Base-by-base conservation (phyloP, 2,329 filamentous ascomycete species). In the Fusarium sp. region DNA sequence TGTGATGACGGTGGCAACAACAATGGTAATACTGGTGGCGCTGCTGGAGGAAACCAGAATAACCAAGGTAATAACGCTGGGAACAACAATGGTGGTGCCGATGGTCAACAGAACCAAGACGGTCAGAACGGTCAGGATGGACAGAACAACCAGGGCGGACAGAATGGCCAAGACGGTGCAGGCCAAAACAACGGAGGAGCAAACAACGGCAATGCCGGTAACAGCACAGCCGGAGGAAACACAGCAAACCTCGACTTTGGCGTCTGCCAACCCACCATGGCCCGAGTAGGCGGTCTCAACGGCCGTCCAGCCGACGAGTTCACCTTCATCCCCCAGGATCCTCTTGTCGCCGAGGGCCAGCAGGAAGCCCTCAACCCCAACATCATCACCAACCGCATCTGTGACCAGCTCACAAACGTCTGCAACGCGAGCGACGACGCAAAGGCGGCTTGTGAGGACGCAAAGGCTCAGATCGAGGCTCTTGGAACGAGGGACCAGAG, bases 341-440 rank as follows among this genome's bases (percentile, higher is more conserved):
- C 85, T 8, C 76, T 84, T 15, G 83, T 89, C 55, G 83, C 85
- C 63, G 78, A 85, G 71, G 73, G 73, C 56, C 88, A 91, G 75
- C 76, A 86, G 69, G 88, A 90, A 72, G 87, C 88, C 8, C 79
- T 90, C 41, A 90, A 91, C 83, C 88, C 88, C 53, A 85, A 85
- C 78, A 91, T 91, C 80, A 91, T 91, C 79, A 89, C 87, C 73
- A 90, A 89, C 81, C 84, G 87, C 60, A 86, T 91, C 74, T 88
- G 85, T 75, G 88, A 91, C 75, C 86, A 90, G 78, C 81, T 91
- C 56, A 82, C 76, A 71, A 90, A 89, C 76, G 85, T 88, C 34
- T 91, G 88, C 76, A 77, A 79, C 35, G 88, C 88, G 49, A 87
- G 87, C 71, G 80, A 78, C 25, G 86, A 84, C 5, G 88, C 87